Evolutionary conservation across 116 monocot genomes (phyloP).

Genomic region (Trichopus zeylanicus): DNA sequence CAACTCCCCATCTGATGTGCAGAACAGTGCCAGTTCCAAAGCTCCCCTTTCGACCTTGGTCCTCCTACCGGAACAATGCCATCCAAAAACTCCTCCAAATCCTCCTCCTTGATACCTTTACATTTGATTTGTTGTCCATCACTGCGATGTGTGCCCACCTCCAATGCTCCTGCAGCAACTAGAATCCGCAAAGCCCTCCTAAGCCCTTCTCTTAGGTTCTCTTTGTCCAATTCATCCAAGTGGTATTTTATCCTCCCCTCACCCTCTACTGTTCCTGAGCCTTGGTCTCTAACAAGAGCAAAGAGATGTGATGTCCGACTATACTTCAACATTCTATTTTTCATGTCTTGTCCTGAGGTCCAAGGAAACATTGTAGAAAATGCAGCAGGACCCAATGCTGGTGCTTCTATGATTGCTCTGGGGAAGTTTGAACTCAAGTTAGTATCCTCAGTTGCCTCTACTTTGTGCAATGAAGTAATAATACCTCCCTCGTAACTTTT

Average conservation of each 20-base stretch:
- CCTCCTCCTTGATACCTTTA: conserved; percentile 36
- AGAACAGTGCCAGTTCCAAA: conserved; percentile 54
- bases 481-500: conserved; percentile 70
- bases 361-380: conserved; percentile 52
- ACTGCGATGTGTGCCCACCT: conserved; percentile 79
- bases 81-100: conserved; percentile 75
- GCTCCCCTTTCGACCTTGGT: conserved; percentile 22
- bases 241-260: conserved; percentile 46
- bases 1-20: conserved; percentile 97
- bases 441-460: conserved; percentile 2
- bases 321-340: conserved; percentile 63
- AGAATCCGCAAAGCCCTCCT: conserved; percentile 56
- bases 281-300: conserved; percentile 57
- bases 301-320: conserved; percentile 59
- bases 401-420: conserved; percentile 59
- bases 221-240: conserved; percentile 36
- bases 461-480: conserved; percentile 79
- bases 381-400: conserved; percentile 37
- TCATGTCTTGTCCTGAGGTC: conserved; percentile 66
- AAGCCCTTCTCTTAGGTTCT: conserved; percentile 45
- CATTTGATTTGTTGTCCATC: conserved; percentile 63
- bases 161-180: conserved; percentile 69
- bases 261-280: conserved; percentile 37
- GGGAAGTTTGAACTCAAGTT: background rate
- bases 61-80: conserved; percentile 20